These are phyloP conservation scores for Trichaptum fuscoviolaceum DNA, from an alignment of 768 basidiomycete genomes.

Conservation along the genomic window DNA sequence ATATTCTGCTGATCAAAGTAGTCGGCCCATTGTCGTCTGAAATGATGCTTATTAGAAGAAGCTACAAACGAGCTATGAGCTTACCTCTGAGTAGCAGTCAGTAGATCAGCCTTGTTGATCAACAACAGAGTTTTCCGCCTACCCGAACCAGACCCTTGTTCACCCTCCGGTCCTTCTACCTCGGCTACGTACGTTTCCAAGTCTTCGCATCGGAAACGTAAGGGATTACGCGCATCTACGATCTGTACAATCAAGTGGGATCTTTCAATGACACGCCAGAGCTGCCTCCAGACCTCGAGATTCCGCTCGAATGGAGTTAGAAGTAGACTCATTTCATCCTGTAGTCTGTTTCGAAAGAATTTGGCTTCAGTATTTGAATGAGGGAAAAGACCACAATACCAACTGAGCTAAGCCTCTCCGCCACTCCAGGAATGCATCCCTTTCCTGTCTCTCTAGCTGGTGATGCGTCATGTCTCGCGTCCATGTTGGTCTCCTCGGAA, in stretches of 20 bases:
- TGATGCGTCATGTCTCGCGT: constrained; percentile 69
- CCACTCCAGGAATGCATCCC: constrained; percentile 90
- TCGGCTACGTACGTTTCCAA: constrained; percentile 82
- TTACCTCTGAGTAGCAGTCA: constrained; percentile 83
- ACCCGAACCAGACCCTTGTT: constrained; percentile 68
- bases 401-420: constrained; percentile 87
- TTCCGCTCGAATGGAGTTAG: constrained; percentile 97
- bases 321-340: constrained; percentile 83
- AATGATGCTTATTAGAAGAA: background rate
- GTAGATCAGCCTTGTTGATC: constrained; percentile 93
- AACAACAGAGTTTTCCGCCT: constrained; percentile 73
- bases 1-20: constrained; percentile 76
- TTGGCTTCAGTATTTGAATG: background rate
- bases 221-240: constrained; percentile 92
- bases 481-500: constrained; percentile 90
- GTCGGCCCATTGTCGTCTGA: constrained; percentile 83
- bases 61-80: constrained; percentile 10
- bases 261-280: constrained; percentile 95
- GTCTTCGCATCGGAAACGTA: constrained; percentile 89
- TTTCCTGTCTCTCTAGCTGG: constrained; percentile 85
- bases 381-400: constrained; percentile 25
- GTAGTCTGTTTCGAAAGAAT: constrained; percentile 47
- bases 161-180: constrained; percentile 78
- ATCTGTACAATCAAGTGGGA: constrained; percentile 95
- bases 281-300: constrained; percentile 95